These are phyloP conservation scores for Penicillium hordei DNA, from an alignment of 2,329 filamentous ascomycete species.

Conservation along the genomic window DNA sequence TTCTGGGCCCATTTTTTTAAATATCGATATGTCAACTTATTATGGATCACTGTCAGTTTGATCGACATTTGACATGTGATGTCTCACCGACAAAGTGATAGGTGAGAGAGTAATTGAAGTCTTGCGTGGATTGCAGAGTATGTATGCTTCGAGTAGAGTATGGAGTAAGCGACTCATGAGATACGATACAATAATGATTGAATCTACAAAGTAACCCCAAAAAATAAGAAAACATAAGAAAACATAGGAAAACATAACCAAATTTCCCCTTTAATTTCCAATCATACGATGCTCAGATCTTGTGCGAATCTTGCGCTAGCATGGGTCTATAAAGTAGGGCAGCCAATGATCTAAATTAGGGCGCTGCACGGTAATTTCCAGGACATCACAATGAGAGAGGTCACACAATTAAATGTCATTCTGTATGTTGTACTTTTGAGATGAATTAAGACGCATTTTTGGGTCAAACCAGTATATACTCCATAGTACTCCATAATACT, in stretches of 20 bases:
- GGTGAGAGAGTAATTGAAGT: background rate
- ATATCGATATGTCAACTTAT: background rate
- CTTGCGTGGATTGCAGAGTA: background rate
- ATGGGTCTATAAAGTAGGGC: background rate
- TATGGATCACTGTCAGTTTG: background rate
- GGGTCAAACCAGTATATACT: too few species aligned
- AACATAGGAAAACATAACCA: background rate
- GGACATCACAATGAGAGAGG: background rate
- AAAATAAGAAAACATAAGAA: background rate
- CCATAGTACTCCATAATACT: background rate
- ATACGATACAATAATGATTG: background rate
- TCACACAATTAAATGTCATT: background rate
- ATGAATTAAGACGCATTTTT: background rate
- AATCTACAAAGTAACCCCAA: too few species aligned
- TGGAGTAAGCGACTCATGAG: background rate
- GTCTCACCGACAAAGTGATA: background rate
- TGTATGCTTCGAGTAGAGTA: background rate
- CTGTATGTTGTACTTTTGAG: background rate
- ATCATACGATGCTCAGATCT: background rate
- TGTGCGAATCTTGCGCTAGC: background rate
- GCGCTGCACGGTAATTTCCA: background rate
- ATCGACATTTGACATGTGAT: constrained; percentile 3
- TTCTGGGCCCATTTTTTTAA: background rate
- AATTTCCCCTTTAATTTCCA: background rate
- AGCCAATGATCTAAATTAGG: background rate